phyloP scores from a whole-genome alignment of 306 rosid genomes.

The Acacia acuminata region DNA sequence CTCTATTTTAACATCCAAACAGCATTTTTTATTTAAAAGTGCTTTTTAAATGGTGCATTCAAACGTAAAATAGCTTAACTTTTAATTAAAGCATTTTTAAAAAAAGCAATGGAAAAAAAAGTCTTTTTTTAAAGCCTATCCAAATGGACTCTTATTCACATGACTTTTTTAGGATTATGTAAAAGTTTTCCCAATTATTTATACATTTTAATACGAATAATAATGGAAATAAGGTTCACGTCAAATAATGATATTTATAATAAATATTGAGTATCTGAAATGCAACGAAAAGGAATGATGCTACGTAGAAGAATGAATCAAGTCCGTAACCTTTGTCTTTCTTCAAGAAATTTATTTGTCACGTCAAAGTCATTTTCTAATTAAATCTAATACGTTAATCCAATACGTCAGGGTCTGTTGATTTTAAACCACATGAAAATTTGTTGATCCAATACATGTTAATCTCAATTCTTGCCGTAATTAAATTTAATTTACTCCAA shows the following conservation, averaged over 20 bases:
- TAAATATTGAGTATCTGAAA: not conserved
- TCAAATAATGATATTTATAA: not conserved
- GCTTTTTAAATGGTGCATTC: no score
- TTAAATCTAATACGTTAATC: not conserved
- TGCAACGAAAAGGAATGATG: not conserved
- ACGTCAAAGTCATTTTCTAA: not conserved
- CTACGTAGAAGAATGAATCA: not conserved
- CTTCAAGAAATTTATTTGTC: not conserved
- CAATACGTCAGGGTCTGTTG: not conserved
- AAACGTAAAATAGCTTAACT: no score
- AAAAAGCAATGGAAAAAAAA: no score
- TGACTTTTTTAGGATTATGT: no score
- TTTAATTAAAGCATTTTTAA: no score
- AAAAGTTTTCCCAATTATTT: not conserved
- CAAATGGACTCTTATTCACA: no score
- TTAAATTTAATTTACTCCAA: no score
- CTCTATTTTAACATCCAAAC: no score
- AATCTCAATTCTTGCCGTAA: no score
- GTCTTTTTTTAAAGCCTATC: no score
- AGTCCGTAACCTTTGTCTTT: not conserved
- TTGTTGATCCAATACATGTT: not conserved
- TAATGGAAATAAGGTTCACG: not conserved
- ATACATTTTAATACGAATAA: not conserved
- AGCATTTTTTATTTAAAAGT: no score
- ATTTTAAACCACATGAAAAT: not conserved